Conservation (phyloP, 2,329 filamentous ascomycete genomes). For the Cladophialophora carrionii region DNA sequence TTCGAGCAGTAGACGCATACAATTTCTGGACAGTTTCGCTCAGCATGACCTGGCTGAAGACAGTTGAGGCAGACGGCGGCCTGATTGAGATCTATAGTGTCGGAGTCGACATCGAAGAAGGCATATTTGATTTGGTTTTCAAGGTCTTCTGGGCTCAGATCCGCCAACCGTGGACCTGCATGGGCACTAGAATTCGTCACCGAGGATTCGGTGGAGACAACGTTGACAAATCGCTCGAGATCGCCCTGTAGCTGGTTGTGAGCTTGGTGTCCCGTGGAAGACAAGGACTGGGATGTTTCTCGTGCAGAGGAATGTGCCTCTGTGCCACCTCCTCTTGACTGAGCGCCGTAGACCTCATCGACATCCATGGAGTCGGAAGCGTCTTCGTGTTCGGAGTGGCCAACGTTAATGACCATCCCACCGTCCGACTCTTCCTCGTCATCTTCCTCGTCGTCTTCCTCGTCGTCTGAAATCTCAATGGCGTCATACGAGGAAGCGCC, state of each 20-base stretch:
- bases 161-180: constrained; percentile 39
- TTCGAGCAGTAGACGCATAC: constrained; percentile 51
- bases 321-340: not conserved
- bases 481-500: constrained; percentile 29
- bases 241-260: constrained; percentile 26
- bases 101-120: constrained; percentile 46
- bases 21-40: constrained; percentile 49
- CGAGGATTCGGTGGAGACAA: not conserved
- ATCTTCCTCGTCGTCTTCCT: constrained; percentile 21
- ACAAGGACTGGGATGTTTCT: constrained; percentile 11
- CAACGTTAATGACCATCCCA: constrained; percentile 50
- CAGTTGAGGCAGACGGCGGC: constrained; percentile 51
- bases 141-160: constrained; percentile 47
- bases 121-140: constrained; percentile 47
- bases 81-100: constrained; percentile 47
- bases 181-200: not conserved
- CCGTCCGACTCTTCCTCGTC: constrained; percentile 41
- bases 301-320: constrained; percentile 1
- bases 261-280: constrained; percentile 17
- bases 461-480: constrained; percentile 40
- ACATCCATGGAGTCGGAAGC: constrained; percentile 18
- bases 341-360: constrained; percentile 14
- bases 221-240: constrained; percentile 9
- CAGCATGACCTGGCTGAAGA: constrained; percentile 49
- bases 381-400: constrained; percentile 33